Evolutionary conservation across 1,284 basidiomycete species (phyloP), one percentile per base, ranked within the genome.

Genomic region (Amylostereum areolatum): DNA sequence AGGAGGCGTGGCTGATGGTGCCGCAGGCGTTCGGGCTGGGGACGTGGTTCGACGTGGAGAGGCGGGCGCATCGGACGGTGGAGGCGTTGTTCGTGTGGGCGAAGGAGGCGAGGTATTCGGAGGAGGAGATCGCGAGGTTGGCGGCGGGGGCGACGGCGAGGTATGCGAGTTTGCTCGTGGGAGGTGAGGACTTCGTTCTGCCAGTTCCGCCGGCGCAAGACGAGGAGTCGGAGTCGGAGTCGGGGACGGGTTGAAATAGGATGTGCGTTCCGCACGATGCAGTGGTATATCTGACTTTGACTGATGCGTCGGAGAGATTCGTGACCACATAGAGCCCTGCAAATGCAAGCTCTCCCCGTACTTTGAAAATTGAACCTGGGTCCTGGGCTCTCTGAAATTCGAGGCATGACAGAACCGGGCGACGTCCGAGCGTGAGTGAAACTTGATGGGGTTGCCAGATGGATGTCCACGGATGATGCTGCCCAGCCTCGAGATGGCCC

Each of bases 31-130:
- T 50, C 28, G 49, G 45, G 27, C 28, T 46, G 25, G 44, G 49
- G 7, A 28, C 24, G 7, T 50, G 49, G 49, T 50, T 41, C 34
- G 49, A 50, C 3, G 12, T 50, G 25, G 44, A 46, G 49, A 41
- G 24, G 49, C 30, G 44, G n/a, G 32, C 30, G 32, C n/a, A 45
- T 35, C n/a, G 34, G 9, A 35, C 9, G 34, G 9, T 35, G 34
- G 34, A 35, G 34, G n/a, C 34, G 34, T 35, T 35, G 34, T 35
- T n/a, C n/a, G n/a, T n/a, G n/a, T 8, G 34, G 34, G 34, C 34
- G n/a, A n/a, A 35, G 34, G 34, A 35, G 34, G 34, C 34, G 8
- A 8, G n/a, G n/a, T 8, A n/a, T 35, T 8, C 34, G n/a, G 34
- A 35, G n/a, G 34, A 35, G n/a, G 9, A 35, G 34, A n/a, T n/a